phyloP scores from a whole-genome alignment of 306 rosid species.

The Rubus idaeus region DNA sequence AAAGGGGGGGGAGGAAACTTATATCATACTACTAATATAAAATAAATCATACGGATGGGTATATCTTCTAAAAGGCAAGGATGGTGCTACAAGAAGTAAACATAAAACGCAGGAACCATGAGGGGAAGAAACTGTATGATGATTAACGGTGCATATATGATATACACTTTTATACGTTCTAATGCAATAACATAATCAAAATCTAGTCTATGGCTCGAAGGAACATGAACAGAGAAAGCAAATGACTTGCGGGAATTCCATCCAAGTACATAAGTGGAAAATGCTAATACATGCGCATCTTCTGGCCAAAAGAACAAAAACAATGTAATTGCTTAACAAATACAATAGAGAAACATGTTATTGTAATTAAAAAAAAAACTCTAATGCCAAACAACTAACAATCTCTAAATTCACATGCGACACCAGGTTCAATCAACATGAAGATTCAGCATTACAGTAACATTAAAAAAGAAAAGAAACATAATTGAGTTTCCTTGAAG shows the following conservation, averaged over 20 bases:
- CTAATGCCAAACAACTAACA: background rate
- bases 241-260: background rate
- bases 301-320: background rate
- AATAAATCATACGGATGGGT: background rate
- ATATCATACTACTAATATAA: constrained; percentile 18
- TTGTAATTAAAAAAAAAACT: too few species aligned
- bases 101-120: background rate
- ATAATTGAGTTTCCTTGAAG: background rate
- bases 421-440: background rate
- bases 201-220: background rate
- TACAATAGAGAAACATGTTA: too few species aligned
- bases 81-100: background rate
- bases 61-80: background rate
- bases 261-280: too few species aligned
- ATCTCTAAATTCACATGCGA: background rate
- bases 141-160: background rate
- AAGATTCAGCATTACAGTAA: background rate
- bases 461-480: background rate
- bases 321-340: background rate
- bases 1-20: background rate
- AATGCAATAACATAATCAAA: background rate
- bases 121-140: background rate
- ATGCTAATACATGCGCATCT: background rate
- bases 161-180: background rate
- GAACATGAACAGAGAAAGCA: background rate